phyloP scores from a whole-genome alignment of 257 asterid genomes.

The Lycium ferocissimum region DNA sequence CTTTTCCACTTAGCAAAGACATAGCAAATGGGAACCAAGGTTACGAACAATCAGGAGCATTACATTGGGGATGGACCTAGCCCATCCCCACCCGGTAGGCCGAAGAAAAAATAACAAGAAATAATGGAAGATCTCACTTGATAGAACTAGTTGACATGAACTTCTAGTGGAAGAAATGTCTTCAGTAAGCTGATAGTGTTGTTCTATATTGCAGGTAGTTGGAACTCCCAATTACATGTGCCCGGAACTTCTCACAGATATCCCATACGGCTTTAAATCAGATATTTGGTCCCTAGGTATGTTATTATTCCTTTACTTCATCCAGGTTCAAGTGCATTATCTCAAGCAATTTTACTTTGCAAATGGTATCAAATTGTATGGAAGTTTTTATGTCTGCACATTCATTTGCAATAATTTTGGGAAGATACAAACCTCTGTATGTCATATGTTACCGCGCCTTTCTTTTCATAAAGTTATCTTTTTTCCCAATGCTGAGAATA shows the following conservation, averaged over 20 bases:
- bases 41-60: background rate
- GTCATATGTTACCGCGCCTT: background rate
- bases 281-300: slow-evolving; percentile 99
- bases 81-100: background rate
- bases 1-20: background rate
- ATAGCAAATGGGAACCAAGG: background rate
- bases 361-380: background rate
- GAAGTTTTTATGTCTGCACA: background rate
- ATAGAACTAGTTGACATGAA: slow-evolving; percentile 26
- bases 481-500: background rate
- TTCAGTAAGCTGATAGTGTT: slow-evolving; percentile 15
- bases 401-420: background rate
- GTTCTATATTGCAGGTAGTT: slow-evolving; percentile 67
- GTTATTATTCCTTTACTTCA: slow-evolving; percentile 27
- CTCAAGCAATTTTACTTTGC: background rate
- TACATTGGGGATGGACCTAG: background rate
- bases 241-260: slow-evolving; percentile 98
- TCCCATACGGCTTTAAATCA: slow-evolving; percentile 96
- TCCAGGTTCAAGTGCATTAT: background rate
- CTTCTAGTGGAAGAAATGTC: slow-evolving; percentile 19
- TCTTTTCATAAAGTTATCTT: slow-evolving; percentile 21
- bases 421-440: background rate
- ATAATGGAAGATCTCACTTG: background rate
- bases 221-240: slow-evolving; percentile 99
- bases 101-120: background rate